Conservation (phyloP, 176 grass and related monocot genomes). For the Triticum monococcum region DNA sequence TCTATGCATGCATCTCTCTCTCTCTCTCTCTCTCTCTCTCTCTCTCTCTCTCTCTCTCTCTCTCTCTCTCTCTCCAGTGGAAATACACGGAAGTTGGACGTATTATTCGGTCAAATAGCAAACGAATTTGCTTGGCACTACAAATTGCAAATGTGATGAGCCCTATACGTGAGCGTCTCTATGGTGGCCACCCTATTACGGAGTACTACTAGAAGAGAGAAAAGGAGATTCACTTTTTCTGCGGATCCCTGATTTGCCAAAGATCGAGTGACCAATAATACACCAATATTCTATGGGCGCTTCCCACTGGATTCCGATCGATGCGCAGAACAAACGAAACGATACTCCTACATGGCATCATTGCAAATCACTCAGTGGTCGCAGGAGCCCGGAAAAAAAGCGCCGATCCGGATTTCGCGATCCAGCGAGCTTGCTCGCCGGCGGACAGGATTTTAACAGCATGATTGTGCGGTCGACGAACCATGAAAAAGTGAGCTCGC, state of each 20-base stretch:
- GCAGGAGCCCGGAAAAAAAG: slow-evolving; percentile 1
- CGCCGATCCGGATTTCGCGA: slow-evolving; percentile 17
- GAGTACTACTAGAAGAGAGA: not conserved
- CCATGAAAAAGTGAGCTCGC: slow-evolving; percentile 36
- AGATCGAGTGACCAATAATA: slow-evolving; percentile 47
- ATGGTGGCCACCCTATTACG: not conserved
- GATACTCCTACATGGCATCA: slow-evolving; percentile 13
- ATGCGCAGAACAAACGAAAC: slow-evolving; percentile 8
- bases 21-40: too few species aligned
- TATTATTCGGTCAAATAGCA: not conserved
- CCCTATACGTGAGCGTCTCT: slow-evolving; percentile 5
- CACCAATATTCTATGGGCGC: slow-evolving; percentile 36
- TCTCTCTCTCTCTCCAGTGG: not conserved
- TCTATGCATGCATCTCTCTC: not conserved
- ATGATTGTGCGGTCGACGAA: slow-evolving; percentile 67
- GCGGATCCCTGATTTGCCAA: slow-evolving; percentile 25
- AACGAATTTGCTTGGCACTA: not conserved
- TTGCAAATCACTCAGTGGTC: slow-evolving; percentile 9
- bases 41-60: not conserved
- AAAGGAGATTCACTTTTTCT: not conserved
- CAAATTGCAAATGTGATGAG: not conserved
- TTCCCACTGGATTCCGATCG: slow-evolving; percentile 29
- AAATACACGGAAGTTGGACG: too few species aligned
- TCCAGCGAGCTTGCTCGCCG: not conserved
- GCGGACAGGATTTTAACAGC: slow-evolving; percentile 36